A percentile compares a stretch with the other conserved stretches of the same genome.
These are phyloP conservation scores for Colletotrichum graminicola DNA, from an alignment of 2,329 filamentous ascomycete genomes.

Conservation along the genomic window DNA sequence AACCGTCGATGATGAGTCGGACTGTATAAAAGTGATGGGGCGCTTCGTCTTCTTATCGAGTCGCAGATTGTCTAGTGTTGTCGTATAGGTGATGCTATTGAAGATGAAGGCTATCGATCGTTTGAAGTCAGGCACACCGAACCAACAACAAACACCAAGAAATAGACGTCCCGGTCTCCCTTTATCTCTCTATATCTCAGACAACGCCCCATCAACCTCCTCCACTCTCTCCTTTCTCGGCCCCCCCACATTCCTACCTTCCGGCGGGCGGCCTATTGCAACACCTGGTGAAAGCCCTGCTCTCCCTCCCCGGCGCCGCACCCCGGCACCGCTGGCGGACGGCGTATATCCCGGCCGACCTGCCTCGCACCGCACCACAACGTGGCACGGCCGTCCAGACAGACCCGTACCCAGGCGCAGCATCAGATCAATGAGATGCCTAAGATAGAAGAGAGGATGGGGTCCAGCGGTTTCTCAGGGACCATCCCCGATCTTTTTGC, in stretches of 20 bases:
- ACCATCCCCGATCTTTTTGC: too few species aligned
- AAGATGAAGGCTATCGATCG: constrained; percentile 9
- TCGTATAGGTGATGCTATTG: neutral
- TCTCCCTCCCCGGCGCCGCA: neutral
- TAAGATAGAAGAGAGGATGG: too few species aligned
- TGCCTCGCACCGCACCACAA: constrained; percentile 1
- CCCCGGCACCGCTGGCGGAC: neutral
- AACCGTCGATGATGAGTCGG: neutral
- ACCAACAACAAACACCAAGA: neutral
- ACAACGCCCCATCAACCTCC: neutral
- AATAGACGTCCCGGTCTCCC: neutral
- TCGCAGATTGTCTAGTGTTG: neutral
- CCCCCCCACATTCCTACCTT: constrained; percentile 12
- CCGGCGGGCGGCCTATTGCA: neutral
- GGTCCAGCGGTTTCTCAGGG: too few species aligned
- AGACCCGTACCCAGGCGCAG: neutral
- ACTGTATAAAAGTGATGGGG: neutral
- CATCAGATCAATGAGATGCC: neutral
- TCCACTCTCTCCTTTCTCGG: neutral
- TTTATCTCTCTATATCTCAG: constrained; percentile 19
- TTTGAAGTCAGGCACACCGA: constrained; percentile 27
- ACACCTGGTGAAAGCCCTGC: neutral
- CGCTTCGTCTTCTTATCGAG: constrained; percentile 14
- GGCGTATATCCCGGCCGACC: neutral
- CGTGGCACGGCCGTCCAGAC: constrained; percentile 21